A percentile compares a stretch with the other conserved stretches of the same genome.
Evolutionary conservation across 2,329 filamentous ascomycete species (phyloP).

Genomic region (Pseudogymnoascus sp.): DNA sequence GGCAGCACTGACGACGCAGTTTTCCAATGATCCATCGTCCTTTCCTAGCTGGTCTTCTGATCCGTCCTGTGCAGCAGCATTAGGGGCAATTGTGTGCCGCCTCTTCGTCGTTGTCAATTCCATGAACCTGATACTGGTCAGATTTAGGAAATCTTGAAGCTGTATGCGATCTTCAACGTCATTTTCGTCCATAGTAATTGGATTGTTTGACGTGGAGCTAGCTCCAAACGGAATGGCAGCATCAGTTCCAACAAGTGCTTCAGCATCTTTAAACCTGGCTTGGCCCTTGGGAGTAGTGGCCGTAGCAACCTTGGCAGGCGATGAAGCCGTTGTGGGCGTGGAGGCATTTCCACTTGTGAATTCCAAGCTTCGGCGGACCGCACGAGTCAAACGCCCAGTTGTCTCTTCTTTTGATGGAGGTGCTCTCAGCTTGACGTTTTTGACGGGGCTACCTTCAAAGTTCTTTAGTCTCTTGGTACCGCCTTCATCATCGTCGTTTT

Average conservation of each 20-base stretch:
- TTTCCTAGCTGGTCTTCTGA: constrained; percentile 32
- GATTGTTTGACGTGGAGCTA: constrained; percentile 36
- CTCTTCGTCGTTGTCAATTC: constrained; percentile 94
- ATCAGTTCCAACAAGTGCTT: constrained; percentile 30
- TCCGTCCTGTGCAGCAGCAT: constrained; percentile 29
- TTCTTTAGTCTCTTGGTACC: constrained; percentile 62
- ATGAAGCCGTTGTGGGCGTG: constrained; percentile 37
- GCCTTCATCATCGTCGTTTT: constrained; percentile 50
- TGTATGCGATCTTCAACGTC: constrained; percentile 56
- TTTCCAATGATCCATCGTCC: constrained; percentile 56
- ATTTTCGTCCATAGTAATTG: constrained; percentile 31
- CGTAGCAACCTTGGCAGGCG: constrained; percentile 37
- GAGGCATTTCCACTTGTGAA: constrained; percentile 27
- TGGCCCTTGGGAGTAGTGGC: constrained; percentile 49
- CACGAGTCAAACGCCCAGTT: constrained; percentile 48
- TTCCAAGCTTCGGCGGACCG: constrained; percentile 39
- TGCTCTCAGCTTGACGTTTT: constrained; percentile 61
- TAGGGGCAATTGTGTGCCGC: constrained; percentile 67
- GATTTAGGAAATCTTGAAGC: constrained; percentile 83
- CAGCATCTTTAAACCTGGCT: constrained; percentile 45
- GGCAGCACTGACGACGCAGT: constrained; percentile 77
- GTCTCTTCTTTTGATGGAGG: constrained; percentile 60
- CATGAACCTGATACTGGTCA: constrained; percentile 98
- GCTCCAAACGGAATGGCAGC: constrained; percentile 35
- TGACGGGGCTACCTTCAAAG: constrained; percentile 68